Base-by-base conservation (phyloP, 352 stramenopile genomes). In the Phytophthora pseudosyringae region DNA sequence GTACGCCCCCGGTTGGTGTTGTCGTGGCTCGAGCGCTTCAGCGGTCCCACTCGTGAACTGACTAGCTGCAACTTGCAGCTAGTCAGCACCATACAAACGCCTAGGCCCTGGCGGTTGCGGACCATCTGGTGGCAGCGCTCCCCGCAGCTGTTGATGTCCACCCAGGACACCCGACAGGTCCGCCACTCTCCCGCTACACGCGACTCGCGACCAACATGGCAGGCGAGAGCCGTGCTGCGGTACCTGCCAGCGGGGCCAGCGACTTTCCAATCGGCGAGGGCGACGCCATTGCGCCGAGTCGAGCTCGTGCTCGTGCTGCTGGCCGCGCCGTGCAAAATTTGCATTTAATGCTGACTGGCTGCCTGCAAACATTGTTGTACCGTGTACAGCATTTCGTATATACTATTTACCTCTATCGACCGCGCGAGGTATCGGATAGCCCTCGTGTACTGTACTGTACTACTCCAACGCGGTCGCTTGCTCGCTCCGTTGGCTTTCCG, bases 1-100 rank as follows among this genome's bases (percentile, higher is more conserved):
- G 51, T 52, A 53, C 53, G 18, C 28, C 59, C 29, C 29, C 50
- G 36, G 5, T 62, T 64, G 43, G 52, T 69, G 49, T 52, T 50
- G 58, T 73, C 67, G 61, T 71, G 66, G 40, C 48, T 41, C 46
- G 11, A 29, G 29, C 33, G 43, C 38, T 51, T 44, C n/a, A 32
- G 59, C 61, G 59, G 59, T 73, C 65, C 59, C 47, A 59, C 64
- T 72, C 36, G 51, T 31, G 58, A 72, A 72, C 64, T 72, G 64
- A 73, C 65, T 69, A 59, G 41, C 59, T 41, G 45, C 51, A 57
- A 66, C 21, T 46, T 41, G 45, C 51, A 57, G 63, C 21, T 46
- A 69, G 63, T 76, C 64, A 76, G 68, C 44, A 64, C 26, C 32
- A 63, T 71, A 71, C 54, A 74, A 65, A 64, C 13, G 15, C 11